These are phyloP conservation scores for Coriaria nepalensis DNA, from an alignment of 306 rosid species.

Conservation along the genomic window DNA sequence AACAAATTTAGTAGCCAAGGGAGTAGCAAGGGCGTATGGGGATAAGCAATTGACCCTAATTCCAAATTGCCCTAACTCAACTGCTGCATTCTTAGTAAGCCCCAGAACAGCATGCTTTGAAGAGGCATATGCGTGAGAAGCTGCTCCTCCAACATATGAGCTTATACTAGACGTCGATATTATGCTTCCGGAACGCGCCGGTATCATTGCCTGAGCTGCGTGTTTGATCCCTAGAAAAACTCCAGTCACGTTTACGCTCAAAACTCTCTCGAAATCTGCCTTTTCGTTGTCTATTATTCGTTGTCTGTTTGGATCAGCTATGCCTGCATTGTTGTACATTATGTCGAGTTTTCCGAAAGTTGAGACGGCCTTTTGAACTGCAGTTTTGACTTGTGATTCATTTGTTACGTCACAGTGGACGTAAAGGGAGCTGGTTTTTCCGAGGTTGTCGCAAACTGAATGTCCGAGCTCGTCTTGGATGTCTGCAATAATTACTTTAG, in stretches of 20 bases:
- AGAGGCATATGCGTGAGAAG: conserved; percentile 51
- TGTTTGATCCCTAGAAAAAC: conserved; percentile 68
- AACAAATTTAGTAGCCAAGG: conserved; percentile 32
- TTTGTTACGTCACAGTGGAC: conserved; percentile 64
- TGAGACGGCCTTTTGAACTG: conserved; percentile 22
- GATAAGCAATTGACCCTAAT: conserved; percentile 72
- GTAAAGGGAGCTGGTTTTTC: conserved; percentile 21
- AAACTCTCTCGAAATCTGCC: conserved; percentile 56
- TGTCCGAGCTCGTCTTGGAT: conserved; percentile 60
- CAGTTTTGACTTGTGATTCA: conserved; percentile 44
- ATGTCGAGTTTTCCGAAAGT: conserved; percentile 54
- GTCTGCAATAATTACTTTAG: conserved; percentile 53
- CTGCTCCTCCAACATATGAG: conserved; percentile 50
- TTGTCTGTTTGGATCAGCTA: conserved; percentile 23
- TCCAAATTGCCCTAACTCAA: conserved; percentile 69
- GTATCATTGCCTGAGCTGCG: conserved; percentile 59
- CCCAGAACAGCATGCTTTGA: conserved; percentile 73
- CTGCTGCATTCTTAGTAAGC: conserved; percentile 55
- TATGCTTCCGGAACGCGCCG: conserved; percentile 33
- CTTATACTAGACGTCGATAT: conserved; percentile 46
- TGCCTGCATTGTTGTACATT: conserved; percentile 82
- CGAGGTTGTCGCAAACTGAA: conserved; percentile 22
- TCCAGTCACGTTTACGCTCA: conserved; percentile 44
- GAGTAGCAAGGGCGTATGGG: conserved; percentile 51
- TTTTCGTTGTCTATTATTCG: conserved; percentile 47